phyloP scores from a whole-genome alignment of 139 green algal genomes.

The Coelastrella sp. region DNA sequence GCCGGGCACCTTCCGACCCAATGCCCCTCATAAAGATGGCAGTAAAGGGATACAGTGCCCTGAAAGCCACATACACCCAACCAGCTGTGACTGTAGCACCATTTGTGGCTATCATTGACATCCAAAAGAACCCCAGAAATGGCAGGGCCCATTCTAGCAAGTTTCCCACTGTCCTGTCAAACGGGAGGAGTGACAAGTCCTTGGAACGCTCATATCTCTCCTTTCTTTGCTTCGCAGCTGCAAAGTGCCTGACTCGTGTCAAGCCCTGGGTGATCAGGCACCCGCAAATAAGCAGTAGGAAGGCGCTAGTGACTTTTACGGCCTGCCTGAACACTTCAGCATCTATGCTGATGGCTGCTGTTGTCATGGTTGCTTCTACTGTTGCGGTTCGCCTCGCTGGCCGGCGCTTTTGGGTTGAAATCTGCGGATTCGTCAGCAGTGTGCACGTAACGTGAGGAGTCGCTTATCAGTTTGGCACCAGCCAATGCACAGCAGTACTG shows the following conservation, averaged over 20 bases:
- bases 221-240: neutral
- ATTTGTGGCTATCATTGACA: neutral
- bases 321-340: neutral
- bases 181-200: neutral
- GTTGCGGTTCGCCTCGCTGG: too few species aligned
- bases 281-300: conserved; percentile 12
- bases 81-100: neutral
- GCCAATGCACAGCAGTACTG: too few species aligned
- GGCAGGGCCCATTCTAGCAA: conserved; percentile 8
- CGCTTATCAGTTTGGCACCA: neutral
- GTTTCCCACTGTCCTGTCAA: conserved; percentile 31
- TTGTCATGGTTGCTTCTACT: neutral
- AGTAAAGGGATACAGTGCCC: conserved; percentile 4
- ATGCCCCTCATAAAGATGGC: neutral
- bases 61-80: conserved; percentile 22
- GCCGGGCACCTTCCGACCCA: neutral
- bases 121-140: conserved; percentile 36
- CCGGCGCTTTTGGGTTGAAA: too few species aligned
- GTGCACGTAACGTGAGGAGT: neutral
- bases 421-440: too few species aligned
- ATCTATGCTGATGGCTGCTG: neutral
- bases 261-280: neutral
- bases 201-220: conserved; percentile 21
- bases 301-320: conserved; percentile 2
- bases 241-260: neutral